A percentile compares a stretch with the other conserved stretches of the same genome.
These are phyloP conservation scores for Climacium dendroides DNA, from an alignment of 225 moss, liverwort and hornwort species.

Conservation along the genomic window DNA sequence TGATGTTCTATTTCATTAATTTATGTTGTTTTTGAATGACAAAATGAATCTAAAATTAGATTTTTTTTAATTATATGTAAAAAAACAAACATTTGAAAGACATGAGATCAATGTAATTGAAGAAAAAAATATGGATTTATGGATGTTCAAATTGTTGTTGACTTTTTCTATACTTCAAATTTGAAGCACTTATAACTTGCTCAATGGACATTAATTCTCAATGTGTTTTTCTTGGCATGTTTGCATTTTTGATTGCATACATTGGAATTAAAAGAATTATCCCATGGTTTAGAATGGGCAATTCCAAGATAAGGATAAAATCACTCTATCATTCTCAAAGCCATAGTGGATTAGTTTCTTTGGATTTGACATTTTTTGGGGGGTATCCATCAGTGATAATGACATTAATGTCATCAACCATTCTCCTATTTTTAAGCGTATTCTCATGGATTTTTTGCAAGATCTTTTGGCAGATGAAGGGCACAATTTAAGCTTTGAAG, in stretches of 20 bases:
- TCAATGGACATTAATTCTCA: neutral
- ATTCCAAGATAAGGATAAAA: neutral
- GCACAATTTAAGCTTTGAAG: neutral
- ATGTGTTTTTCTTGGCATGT: neutral
- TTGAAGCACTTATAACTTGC: neutral
- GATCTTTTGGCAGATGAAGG: too few species aligned
- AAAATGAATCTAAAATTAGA: neutral
- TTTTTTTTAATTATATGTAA: neutral
- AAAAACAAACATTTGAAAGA: neutral
- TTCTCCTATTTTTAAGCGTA: too few species aligned
- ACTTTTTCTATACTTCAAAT: neutral
- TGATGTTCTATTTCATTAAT: neutral
- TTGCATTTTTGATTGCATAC: neutral
- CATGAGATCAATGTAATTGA: neutral
- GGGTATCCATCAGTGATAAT: fast-evolving
- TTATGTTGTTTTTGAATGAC: neutral
- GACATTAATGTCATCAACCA: neutral
- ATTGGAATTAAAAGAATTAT: neutral
- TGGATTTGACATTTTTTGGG: neutral
- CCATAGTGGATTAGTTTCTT: fast-evolving
- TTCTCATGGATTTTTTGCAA: neutral
- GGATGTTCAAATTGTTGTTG: neutral
- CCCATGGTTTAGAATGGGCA: fast-evolving
- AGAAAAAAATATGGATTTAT: neutral
- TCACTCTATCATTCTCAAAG: fast-evolving